Percentiles rank a stretch among this genome's conserved stretches.
Conservation (phyloP, 805 yeast genomes). For the Pichia scutulata region DNA sequence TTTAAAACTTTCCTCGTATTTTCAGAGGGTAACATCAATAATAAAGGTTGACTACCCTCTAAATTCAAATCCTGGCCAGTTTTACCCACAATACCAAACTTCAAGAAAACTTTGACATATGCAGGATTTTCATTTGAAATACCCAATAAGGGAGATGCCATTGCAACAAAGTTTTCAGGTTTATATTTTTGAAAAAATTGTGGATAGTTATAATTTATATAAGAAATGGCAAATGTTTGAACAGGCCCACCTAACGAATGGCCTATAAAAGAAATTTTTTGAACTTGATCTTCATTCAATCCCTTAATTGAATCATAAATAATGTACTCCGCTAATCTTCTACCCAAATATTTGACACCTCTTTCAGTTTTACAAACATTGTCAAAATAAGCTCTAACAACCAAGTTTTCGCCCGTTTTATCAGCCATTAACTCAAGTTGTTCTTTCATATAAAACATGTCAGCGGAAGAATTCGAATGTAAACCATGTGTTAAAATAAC, state of each 20-base stretch:
- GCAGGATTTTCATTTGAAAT: constrained; percentile 82
- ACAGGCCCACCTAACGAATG: constrained; percentile 93
- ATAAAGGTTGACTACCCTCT: constrained; percentile 48
- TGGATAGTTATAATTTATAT: constrained; percentile 61
- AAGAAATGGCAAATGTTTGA: constrained; percentile 85
- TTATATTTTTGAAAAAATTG: constrained; percentile 55
- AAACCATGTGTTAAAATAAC: constrained; percentile 88
- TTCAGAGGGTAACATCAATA: constrained; percentile 68
- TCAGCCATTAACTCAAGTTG: constrained; percentile 46
- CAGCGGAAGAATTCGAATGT: constrained; percentile 84
- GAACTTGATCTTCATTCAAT: constrained; percentile 5
- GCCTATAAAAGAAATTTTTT: constrained; percentile 75
- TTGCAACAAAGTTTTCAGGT: constrained; percentile 72
- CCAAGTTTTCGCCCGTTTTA: constrained; percentile 51
- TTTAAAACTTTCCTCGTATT: constrained; percentile 61
- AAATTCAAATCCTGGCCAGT: constrained; percentile 90
- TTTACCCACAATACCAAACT: constrained; percentile 83
- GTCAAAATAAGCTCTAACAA: constrained; percentile 76
- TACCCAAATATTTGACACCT: constrained; percentile 80
- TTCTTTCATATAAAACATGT: constrained; percentile 83
- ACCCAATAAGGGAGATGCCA: constrained; percentile 89
- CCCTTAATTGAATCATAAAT: constrained; percentile 37
- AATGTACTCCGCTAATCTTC: constrained; percentile 68
- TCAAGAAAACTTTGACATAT: constrained; percentile 75
- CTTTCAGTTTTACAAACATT: constrained; percentile 85